phyloP scores from a whole-genome alignment of 2,329 filamentous ascomycete genomes.

The Monilinia fructicola region DNA sequence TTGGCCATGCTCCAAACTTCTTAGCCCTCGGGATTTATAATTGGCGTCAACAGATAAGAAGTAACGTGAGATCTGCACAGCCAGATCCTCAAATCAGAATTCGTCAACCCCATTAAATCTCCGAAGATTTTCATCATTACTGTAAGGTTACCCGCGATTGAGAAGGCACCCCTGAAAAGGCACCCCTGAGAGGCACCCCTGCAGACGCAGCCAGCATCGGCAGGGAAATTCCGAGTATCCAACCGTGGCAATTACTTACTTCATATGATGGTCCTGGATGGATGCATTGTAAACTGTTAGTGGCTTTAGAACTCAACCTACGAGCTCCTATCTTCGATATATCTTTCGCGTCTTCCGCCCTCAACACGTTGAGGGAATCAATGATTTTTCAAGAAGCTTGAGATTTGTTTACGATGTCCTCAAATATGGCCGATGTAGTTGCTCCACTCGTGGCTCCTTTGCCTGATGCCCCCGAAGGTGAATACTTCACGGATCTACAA shows the following conservation, averaged over 20 bases:
- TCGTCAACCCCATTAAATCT: not conserved
- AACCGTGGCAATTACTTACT: not conserved
- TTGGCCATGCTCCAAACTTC: too few relatives aligned
- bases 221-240: not conserved
- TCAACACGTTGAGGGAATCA: too few relatives aligned
- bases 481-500: slow-evolving; percentile 50
- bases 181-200: not conserved
- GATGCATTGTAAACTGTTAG: not conserved
- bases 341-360: not conserved
- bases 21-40: too few relatives aligned
- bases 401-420: slow-evolving; percentile 6
- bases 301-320: not conserved
- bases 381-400: not conserved
- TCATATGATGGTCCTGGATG: not conserved
- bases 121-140: not conserved
- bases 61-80: too few relatives aligned
- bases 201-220: slow-evolving; percentile 3
- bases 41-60: not conserved
- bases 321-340: not conserved
- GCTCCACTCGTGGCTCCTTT: slow-evolving; percentile 32
- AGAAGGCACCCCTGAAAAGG: not conserved
- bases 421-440: slow-evolving; percentile 21
- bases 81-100: not conserved
- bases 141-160: not conserved
- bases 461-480: slow-evolving; percentile 35